These are phyloP conservation scores for Breynia disticha DNA, from an alignment of 441 rosid species.

Conservation along the genomic window DNA sequence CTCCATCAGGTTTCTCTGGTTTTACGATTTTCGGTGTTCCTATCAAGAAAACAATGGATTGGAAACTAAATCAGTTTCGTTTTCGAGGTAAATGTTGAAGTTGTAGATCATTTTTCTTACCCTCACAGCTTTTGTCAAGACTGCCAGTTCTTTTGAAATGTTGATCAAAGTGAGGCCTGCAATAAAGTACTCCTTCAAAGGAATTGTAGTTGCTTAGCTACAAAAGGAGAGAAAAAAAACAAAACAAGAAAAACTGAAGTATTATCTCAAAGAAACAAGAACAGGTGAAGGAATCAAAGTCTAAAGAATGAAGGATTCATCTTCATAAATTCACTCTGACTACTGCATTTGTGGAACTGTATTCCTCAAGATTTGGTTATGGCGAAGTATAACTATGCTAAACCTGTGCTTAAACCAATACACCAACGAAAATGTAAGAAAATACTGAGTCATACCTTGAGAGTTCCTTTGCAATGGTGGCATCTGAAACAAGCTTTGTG, in stretches of 20 bases:
- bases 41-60: conserved; percentile 18
- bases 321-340: background rate
- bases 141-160: conserved; percentile 94
- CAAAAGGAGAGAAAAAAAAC: conserved; percentile 15
- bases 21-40: conserved; percentile 85
- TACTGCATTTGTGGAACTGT: background rate
- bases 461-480: conserved; percentile 99
- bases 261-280: background rate
- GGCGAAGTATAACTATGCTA: too few relatives aligned
- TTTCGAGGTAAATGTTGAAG: background rate
- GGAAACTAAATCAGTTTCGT: conserved; percentile 11
- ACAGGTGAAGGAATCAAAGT: conserved; percentile 4
- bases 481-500: conserved; percentile 98
- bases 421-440: background rate
- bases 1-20: conserved; percentile 64
- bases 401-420: too few relatives aligned
- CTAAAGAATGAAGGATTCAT: background rate
- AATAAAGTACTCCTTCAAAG: conserved; percentile 91
- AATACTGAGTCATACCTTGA: conserved; percentile 42
- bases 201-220: conserved; percentile 97
- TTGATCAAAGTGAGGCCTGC: conserved; percentile 98
- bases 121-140: conserved; percentile 95
- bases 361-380: background rate
- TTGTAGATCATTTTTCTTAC: conserved; percentile 22
- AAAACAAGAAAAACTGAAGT: background rate